Base-by-base conservation (phyloP, 257 asterid genomes). In the Solanum habrochaites region DNA sequence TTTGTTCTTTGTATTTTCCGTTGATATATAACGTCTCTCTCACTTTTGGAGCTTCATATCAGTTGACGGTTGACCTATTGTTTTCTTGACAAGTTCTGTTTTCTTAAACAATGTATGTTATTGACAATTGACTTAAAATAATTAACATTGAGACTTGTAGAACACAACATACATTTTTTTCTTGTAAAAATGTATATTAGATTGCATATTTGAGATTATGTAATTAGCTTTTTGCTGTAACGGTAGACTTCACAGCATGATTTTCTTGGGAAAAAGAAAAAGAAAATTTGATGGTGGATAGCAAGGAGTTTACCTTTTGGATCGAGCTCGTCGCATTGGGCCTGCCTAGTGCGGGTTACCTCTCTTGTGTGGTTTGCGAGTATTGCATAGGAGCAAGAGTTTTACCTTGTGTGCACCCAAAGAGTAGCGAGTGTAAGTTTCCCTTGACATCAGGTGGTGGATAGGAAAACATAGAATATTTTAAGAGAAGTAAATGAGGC, bases 1-100 rank as follows among this genome's bases (percentile, higher is more conserved):
- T 91, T 73, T 73, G 45, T 89, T 85, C 85, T 88, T 83, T 69
- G 78, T 45, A 82, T 85, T 73, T 86, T 67, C 73, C 56, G 29
- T 81, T 90, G 70, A 52, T 83, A 32, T 82, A 6, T 60, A 49
- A 67, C 29, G 6, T 12, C 7, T 32, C 75, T 16, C 31, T 81
- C 45, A 81, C 69, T 81, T 2, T 49, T 49, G 67, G 43, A 47
- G 85, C 85, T 49, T 81, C 85, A 47, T 49, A 45, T 81, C 2
- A 39, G 31, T 39, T 73, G 78, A 21, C 7, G 6, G 31, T 39
- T 73, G 78, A 21, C 52, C 31, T 21, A 39, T 37, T 73, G 81
- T 73, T 73, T 73, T 45, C 52, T 73, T 39, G 31, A 39, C 31
- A 73, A 39, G 52, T 37, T 21, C 31, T 39, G 49, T 37, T 73